phyloP scores from a whole-genome alignment of 2,329 filamentous ascomycete genomes.

The Verticillium klebahnii region DNA sequence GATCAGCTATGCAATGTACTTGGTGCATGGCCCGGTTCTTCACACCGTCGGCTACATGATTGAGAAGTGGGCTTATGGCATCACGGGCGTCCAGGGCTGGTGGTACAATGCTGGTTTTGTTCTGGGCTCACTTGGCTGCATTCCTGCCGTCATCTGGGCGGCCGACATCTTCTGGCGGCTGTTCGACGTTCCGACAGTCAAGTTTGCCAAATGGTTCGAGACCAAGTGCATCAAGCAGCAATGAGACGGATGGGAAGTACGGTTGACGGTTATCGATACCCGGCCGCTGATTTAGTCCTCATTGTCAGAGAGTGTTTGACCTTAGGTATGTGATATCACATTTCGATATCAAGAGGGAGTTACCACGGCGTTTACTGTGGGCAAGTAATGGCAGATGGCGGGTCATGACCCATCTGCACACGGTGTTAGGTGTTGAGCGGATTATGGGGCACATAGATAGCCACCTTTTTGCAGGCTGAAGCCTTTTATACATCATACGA shows the following conservation, averaged over 20 bases:
- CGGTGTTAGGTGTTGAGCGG: not conserved
- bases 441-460: not conserved
- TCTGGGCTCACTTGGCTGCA: conserved; percentile 40
- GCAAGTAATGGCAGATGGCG: not conserved
- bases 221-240: conserved; percentile 28
- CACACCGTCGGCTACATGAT: conserved; percentile 49
- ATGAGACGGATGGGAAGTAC: not conserved
- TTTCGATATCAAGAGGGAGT: not conserved
- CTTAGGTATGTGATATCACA: not conserved
- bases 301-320: not conserved
- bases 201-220: conserved; percentile 53
- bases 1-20: conserved; percentile 57
- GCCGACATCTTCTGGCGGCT: conserved; percentile 53
- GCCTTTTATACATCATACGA: not conserved
- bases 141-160: conserved; percentile 48
- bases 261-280: not conserved
- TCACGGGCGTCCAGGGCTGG: conserved; percentile 41
- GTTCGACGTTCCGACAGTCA: conserved; percentile 51
- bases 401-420: not conserved
- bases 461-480: not conserved
- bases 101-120: conserved; percentile 42
- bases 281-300: not conserved
- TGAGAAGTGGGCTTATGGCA: conserved; percentile 40
- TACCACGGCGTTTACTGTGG: not conserved
- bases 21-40: conserved; percentile 54